Evolutionary conservation across 352 stramenopile genomes (phyloP).

Genomic region (Globisporangium splendens): DNA sequence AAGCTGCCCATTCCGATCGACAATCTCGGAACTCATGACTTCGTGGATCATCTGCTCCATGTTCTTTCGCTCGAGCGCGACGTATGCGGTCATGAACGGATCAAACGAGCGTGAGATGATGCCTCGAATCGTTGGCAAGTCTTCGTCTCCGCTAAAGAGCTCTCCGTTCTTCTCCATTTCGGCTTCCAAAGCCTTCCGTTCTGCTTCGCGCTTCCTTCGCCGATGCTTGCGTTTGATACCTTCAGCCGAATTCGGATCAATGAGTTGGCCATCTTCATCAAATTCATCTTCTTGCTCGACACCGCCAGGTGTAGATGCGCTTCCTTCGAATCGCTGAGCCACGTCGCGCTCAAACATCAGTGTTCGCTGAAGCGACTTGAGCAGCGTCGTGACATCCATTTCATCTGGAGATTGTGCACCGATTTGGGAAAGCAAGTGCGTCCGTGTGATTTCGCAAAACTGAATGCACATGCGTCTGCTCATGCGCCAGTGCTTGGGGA

Average conservation of each 20-base stretch:
- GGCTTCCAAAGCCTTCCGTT: conserved; percentile 59
- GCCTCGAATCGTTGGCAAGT: conserved; percentile 60
- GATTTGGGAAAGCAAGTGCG: conserved; percentile 67
- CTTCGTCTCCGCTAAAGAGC: conserved; percentile 38
- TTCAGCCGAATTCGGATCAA: conserved; percentile 70
- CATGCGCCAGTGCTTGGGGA: conserved; percentile 96
- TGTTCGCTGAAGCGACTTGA: conserved; percentile 69
- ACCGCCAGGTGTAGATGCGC: conserved; percentile 19
- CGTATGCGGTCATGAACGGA: conserved; percentile 97
- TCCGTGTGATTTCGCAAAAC: conserved; percentile 89
- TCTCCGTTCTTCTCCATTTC: conserved; percentile 62
- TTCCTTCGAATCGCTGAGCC: conserved; percentile 64
- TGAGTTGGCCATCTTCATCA: conserved; percentile 67
- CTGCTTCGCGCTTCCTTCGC: conserved; percentile 65
- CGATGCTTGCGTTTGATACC: conserved; percentile 74
- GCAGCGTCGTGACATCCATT: conserved; percentile 66
- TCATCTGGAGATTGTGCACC: conserved; percentile 63
- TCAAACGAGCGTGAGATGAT: conserved; percentile 94
- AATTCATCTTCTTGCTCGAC: conserved; percentile 61
- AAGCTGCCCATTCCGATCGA: conserved; percentile 93
- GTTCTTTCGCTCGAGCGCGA: conserved; percentile 94
- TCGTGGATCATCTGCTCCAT: conserved; percentile 92
- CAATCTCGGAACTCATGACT: conserved; percentile 90
- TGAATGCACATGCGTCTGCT: conserved; percentile 89
- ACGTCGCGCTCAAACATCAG: conserved; percentile 81